Evolutionary conservation across 2,329 filamentous ascomycete species (phyloP), one percentile per base, ranked within the genome.

Genomic region (Fusarium vanettenii): DNA sequence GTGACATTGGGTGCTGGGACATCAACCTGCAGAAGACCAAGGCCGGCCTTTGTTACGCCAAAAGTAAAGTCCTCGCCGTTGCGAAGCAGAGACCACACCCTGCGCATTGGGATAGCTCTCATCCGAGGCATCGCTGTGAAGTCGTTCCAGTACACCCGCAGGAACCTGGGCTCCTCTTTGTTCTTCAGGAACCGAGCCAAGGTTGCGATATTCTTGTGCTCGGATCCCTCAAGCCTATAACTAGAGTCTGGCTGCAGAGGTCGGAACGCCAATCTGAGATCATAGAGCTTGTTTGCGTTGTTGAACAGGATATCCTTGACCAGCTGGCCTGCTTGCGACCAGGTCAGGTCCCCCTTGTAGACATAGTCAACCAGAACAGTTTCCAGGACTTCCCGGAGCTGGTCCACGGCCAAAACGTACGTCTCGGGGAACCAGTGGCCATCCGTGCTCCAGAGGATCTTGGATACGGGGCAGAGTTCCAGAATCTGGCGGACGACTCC

Each of bases 371-470:
- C 85, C 3, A 97, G 84, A 0, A 94, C 92, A 65, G 88, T 89
- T 73, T 93, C 89, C 39, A 97, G 83, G 3, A 89, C 92, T 73
- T 94, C 89, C 60, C 93, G 88, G 67, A 95, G 91, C 80, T 96
- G 94, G 48, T 88, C 85, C 43, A 93, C 91, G 1, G 93, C 93
- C 6, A 96, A 85, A 77, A 93, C 89, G 77, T 92, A 97, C 0
- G 92, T 94, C 81, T 96, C 94, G 0, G 94, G 93, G 70, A 94
- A 93, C 82, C 89, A 93, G 79, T 95, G 93, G 0, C 93, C 94
- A 79, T 95, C 93, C 0, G 93, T 95, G 71, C 93, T 95, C 90
- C 93, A 96, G 0, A 96, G 83, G 0, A 97, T 86, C 83, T 96
- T 96, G 61, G 90, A 91, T 64, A 89, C 90, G 0, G 94, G 94